Evolutionary conservation across 1,139 yeast species (phyloP).

Genomic region (Eremothecium coryli): DNA sequence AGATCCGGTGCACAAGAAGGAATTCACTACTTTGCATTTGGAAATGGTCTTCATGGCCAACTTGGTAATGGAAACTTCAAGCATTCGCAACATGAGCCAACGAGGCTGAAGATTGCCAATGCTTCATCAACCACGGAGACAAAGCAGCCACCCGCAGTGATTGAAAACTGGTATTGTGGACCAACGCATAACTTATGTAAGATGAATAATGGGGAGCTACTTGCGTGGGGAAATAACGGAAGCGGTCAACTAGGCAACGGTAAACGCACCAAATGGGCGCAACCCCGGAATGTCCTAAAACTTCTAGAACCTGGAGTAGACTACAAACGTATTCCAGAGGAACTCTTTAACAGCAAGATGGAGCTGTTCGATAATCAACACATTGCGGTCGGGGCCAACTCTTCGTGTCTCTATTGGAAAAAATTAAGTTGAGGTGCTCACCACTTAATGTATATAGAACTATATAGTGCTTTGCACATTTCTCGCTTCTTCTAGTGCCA

Average conservation of each 20-base stretch:
- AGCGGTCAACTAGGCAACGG: slow-evolving; percentile 82
- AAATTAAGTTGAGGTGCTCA: no score
- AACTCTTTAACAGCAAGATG: slow-evolving; percentile 38
- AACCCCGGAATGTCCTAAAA: slow-evolving; percentile 48
- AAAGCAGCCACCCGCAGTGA: slow-evolving; percentile 34
- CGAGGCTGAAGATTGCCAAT: slow-evolving; percentile 44
- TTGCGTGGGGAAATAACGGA: slow-evolving; percentile 79
- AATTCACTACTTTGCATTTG: slow-evolving; percentile 49
- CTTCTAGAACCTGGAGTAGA: slow-evolving; percentile 44
- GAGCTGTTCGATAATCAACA: slow-evolving; percentile 46
- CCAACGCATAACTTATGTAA: slow-evolving; percentile 57
- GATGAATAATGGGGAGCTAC: slow-evolving; percentile 53
- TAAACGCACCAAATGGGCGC: slow-evolving; percentile 48
- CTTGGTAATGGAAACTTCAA: slow-evolving; percentile 68
- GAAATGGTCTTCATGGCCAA: slow-evolving; percentile 83
- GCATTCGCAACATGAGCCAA: slow-evolving; percentile 66
- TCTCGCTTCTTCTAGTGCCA: no score
- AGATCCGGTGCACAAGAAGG: slow-evolving; percentile 11
- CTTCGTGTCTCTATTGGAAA: slow-evolving; percentile 55
- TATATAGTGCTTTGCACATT: no score
- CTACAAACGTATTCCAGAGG: slow-evolving; percentile 6
- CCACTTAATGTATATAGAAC: no score
- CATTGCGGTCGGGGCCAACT: slow-evolving; percentile 51
- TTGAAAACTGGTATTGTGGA: slow-evolving; percentile 52
- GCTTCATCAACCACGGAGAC: slow-evolving; percentile 32